These are phyloP conservation scores for Martiniozyma abietophila DNA, from an alignment of 805 yeast genomes.

Conservation along the genomic window DNA sequence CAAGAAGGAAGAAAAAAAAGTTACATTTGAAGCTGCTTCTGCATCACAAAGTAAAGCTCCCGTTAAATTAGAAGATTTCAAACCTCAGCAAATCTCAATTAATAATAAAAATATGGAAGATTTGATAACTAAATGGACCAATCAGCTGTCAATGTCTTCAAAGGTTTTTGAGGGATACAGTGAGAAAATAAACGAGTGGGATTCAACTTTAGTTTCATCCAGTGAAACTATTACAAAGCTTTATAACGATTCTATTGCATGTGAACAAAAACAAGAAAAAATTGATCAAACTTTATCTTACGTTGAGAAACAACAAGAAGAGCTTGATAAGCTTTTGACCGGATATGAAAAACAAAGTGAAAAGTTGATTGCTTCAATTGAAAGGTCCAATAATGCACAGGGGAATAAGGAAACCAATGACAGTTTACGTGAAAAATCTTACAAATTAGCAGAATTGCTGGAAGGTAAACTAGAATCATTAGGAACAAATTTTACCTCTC, in stretches of 20 bases:
- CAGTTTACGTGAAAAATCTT: constrained; percentile 83
- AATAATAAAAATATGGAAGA: constrained; percentile 92
- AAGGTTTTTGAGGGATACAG: constrained; percentile 70
- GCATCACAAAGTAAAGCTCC: constrained; percentile 10
- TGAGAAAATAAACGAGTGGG: constrained; percentile 75
- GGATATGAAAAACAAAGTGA: constrained; percentile 75
- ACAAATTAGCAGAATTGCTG: constrained; percentile 73
- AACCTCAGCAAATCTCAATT: constrained; percentile 63
- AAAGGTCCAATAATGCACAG: constrained; percentile 15
- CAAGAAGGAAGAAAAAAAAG: constrained; percentile 9
- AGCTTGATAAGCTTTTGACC: constrained; percentile 70
- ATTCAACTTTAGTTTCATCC: constrained; percentile 68
- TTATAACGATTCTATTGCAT: constrained; percentile 66
- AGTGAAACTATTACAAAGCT: constrained; percentile 77
- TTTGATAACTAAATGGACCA: constrained; percentile 86
- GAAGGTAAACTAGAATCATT: constrained; percentile 73
- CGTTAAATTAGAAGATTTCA: constrained; percentile 42
- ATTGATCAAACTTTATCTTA: constrained; percentile 83
- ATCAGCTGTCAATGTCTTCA: constrained; percentile 66
- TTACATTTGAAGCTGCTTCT: constrained; percentile 4
- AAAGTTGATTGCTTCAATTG: constrained; percentile 30
- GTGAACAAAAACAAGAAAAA: constrained; percentile 76
- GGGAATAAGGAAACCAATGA: constrained; percentile 42
- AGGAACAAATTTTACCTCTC: constrained; percentile 64
- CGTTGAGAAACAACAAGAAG: constrained; percentile 88